Evolutionary conservation across 192 early-diverging fungal species (phyloP).

Genomic region (Jimgerdemannia flammicorona): DNA sequence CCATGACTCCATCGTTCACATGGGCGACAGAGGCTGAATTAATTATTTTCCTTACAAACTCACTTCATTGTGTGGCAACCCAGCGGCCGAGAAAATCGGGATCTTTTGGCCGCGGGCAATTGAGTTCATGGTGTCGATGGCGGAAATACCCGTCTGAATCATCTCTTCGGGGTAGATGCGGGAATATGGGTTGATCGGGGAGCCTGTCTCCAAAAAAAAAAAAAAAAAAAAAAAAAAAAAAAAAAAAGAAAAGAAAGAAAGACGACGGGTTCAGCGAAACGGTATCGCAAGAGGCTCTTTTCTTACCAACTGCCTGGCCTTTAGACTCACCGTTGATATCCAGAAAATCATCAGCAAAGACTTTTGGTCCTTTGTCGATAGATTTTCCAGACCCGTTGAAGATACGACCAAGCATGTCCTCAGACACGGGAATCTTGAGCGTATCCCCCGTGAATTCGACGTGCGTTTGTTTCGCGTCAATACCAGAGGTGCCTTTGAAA

Average conservation of each 20-base stretch:
- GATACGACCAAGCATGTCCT: constrained; percentile 98
- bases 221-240: too few species aligned
- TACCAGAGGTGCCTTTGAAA: constrained; percentile 95
- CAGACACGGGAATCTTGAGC: constrained; percentile 94
- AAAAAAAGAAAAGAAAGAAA: not conserved
- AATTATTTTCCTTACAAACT: not conserved
- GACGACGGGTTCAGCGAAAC: too few species aligned
- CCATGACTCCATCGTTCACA: too few species aligned
- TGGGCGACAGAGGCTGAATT: too few species aligned
- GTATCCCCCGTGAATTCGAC: constrained; percentile 96
- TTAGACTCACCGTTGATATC: constrained; percentile 80
- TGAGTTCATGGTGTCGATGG: constrained; percentile 99
- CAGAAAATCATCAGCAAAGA: constrained; percentile 98
- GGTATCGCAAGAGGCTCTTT: not conserved
- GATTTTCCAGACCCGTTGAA: constrained; percentile 99
- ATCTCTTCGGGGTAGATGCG: constrained; percentile 99
- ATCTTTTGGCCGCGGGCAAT: constrained; percentile 99
- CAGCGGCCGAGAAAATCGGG: constrained; percentile 98
- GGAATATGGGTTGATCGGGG: constrained; percentile 99
- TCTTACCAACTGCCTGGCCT: not conserved
- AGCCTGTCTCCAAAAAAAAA: constrained; percentile 40
- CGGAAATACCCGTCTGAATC: constrained; percentile 99
- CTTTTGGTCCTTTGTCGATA: constrained; percentile 98
- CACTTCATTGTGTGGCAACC: constrained; percentile 97
- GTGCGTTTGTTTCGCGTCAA: constrained; percentile 94